phyloP scores from a whole-genome alignment of 2,329 filamentous ascomycete species.

The Alternaria hordeiaustralica region DNA sequence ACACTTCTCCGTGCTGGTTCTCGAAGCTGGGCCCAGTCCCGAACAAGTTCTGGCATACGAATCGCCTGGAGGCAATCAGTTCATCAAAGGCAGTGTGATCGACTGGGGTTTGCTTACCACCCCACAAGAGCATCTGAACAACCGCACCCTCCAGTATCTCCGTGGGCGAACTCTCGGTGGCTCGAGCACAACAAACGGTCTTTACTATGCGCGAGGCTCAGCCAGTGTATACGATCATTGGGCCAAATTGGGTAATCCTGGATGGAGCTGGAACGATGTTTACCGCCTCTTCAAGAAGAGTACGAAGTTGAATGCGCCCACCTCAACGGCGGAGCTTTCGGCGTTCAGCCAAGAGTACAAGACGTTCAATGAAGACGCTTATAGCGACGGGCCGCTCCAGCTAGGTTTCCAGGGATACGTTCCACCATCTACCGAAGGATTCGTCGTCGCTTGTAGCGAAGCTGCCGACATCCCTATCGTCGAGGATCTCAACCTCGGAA shows the following conservation, averaged over 20 bases:
- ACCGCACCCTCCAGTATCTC: slow-evolving; percentile 31
- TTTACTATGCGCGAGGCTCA: slow-evolving; percentile 43
- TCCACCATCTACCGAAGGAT: slow-evolving; percentile 33
- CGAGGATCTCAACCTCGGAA: slow-evolving; percentile 41
- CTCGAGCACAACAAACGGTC: slow-evolving; percentile 42
- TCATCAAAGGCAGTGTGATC: slow-evolving; percentile 34
- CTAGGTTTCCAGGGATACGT: slow-evolving; percentile 41
- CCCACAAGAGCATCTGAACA: slow-evolving; percentile 30
- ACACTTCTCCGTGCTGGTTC: slow-evolving; percentile 35
- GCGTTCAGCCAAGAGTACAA: slow-evolving; percentile 37
- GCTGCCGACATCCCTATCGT: slow-evolving; percentile 41
- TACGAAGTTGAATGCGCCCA: slow-evolving; percentile 40
- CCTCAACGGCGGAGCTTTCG: slow-evolving; percentile 21
- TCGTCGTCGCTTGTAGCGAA: slow-evolving; percentile 37
- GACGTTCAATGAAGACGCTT: slow-evolving; percentile 37
- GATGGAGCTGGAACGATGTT: slow-evolving; percentile 56
- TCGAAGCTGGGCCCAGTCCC: slow-evolving; percentile 42
- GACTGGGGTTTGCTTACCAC: slow-evolving; percentile 40
- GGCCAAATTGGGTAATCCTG: slow-evolving; percentile 63
- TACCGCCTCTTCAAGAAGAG: slow-evolving; percentile 32
- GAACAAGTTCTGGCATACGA: slow-evolving; percentile 40
- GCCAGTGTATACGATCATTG: slow-evolving; percentile 57
- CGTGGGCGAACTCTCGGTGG: slow-evolving; percentile 41
- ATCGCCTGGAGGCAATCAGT: slow-evolving; percentile 36
- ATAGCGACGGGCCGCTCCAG: slow-evolving; percentile 35